Base-by-base conservation (phyloP, 768 basidiomycete species). In the Pleurotus ostreatus region DNA sequence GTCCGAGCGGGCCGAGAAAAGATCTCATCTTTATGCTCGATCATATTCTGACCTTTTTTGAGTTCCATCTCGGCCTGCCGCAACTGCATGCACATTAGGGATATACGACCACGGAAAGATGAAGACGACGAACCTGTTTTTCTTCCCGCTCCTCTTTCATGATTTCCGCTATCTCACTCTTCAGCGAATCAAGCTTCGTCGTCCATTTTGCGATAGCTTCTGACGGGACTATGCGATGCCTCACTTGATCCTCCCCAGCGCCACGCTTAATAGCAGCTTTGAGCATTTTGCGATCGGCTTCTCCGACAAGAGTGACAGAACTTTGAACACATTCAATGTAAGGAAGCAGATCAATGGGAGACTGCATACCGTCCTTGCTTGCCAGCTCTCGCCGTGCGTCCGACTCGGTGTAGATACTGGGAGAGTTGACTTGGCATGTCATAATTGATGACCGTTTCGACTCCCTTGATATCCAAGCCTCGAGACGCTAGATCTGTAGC, bases 401-500 rank as follows among this genome's bases (percentile, higher is more conserved):
- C 97, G 20, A 98, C 96, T 57, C 97, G 89, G 69, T 99, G 97
- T 30, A 98, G 81, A 71, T 99, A 99, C 64, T 94, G 94, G 6
- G 91, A 85, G 34, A 98, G 75, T 65, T 94, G 90, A 16, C 83
- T 81, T 8, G 97, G 97, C 96, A 98, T 97, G 68, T 99, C 97
- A 67, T 95, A 98, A 71, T 99, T 99, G 69, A 99, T 94, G 59
- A 99, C 93, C 2, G 94, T 94, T 66, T 98, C 92, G 22, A 98
- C 87, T 13, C 95, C 95, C 68, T 95, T 96, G 76, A 99, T 97
- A 72, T 98, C 96, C 25, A 99, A 79, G 70, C 97, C 92, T 58
- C 94, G 86, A 55, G 94, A 91, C 30, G 97, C 97, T 37, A 99
- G 75, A 68, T 98, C 97, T 0, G 97, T 99, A 2, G 95, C 96